Base-by-base conservation (phyloP, 495 filamentous ascomycete genomes). In the Hyaloscypha bicolor region DNA sequence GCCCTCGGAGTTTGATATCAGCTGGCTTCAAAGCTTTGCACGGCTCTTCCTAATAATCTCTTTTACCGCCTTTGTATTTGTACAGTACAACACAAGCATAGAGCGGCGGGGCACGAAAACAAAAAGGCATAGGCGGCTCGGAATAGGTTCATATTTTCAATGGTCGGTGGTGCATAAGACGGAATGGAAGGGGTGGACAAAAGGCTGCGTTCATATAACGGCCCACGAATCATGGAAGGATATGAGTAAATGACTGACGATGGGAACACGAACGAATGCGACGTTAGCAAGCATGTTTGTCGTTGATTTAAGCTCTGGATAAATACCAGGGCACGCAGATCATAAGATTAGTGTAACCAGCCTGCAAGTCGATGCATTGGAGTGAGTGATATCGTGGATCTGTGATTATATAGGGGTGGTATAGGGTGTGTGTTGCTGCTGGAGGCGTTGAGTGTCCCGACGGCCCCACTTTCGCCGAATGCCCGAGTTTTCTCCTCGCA, bases 21-120 rank as follows among this genome's bases (percentile, higher is more conserved):
- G 85, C 90, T 3, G 90, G 90, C 30, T 93, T 91, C 74, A 87
- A 86, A 68, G 86, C 89, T 9, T 75, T 93, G 60, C 91, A 93
- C 71, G 55, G 63, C 32, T 62, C 65, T 6, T 71, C 29, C 52
- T 14, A 42, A 33, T 11, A 14, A 21, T 16, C 35, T 21, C 30
- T 19, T 29, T 61, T 11, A 25, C 59, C 16, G 29, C 33, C 29
- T 45, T 61, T 61, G 59, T 61, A 61, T 61, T 61, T 61, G 59
- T 61, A 61, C 33, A 42, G 59, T 61, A 61, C 33, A 42, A 45
- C n/a, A 25, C 11, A 14, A 22, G n/a, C 35, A 48, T 33, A 61
- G 29, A 61, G 58, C 19, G 29, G 11, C 21, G 3, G 56, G 30
- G 37, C 37, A 48, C n/a, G 14, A 19, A 14, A 21, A 45, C 33